Conservation (phyloP, 306 rosid genomes). For the Corylus avellana region DNA sequence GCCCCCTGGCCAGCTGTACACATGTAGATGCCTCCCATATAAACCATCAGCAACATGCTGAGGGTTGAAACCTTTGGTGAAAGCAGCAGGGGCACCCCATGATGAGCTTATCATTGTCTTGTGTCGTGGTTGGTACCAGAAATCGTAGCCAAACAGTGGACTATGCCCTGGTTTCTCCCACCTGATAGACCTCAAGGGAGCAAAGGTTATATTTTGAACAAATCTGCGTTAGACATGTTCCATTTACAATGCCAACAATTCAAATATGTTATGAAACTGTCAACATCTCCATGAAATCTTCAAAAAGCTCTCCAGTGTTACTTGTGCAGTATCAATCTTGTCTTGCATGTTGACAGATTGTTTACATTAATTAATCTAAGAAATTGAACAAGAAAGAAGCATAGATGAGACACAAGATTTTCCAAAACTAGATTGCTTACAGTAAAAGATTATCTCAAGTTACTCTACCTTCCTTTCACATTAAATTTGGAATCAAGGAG, state of each 20-base stretch:
- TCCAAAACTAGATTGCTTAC: not conserved
- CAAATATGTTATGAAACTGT: not conserved
- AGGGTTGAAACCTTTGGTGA: slow-evolving; percentile 74
- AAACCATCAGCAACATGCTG: slow-evolving; percentile 78
- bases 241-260: not conserved
- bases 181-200: slow-evolving; percentile 40
- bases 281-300: not conserved
- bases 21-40: slow-evolving; percentile 87
- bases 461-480: slow-evolving; percentile 86
- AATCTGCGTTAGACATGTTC: slow-evolving; percentile 3
- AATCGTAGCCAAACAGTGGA: slow-evolving; percentile 92
- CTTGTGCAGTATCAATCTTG: not conserved
- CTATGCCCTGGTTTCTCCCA: slow-evolving; percentile 97
- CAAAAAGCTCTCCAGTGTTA: not conserved
- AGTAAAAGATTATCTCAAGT: not conserved
- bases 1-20: slow-evolving; percentile 91
- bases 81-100: slow-evolving; percentile 97
- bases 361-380: not conserved
- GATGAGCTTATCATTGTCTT: slow-evolving; percentile 93
- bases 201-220: slow-evolving; percentile 19
- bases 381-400: not conserved
- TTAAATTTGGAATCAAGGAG: slow-evolving; percentile 92
- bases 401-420: not conserved
- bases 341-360: not conserved
- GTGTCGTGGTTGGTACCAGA: slow-evolving; percentile 94